phyloP scores from a whole-genome alignment of 345 rosid species.

The Raphanus raphanistrum region DNA sequence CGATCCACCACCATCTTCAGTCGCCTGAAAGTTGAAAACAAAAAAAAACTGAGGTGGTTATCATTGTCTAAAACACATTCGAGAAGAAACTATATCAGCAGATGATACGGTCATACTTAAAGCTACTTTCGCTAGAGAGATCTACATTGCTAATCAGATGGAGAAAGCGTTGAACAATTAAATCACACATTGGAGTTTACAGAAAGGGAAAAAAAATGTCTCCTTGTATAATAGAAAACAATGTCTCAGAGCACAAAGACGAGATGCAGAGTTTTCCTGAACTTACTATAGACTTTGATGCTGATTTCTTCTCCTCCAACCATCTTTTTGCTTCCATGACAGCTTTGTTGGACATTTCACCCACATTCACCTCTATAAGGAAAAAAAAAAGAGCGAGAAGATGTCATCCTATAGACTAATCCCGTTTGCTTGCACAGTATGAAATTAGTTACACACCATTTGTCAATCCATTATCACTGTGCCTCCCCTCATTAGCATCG shows the following conservation, averaged over 20 bases:
- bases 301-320: conserved; percentile 73
- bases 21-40: conserved; percentile 39
- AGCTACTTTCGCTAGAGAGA: not conserved
- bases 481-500: conserved; percentile 19
- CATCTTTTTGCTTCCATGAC: conserved; percentile 78
- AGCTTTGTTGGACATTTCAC: conserved; percentile 52
- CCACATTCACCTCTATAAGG: conserved; percentile 48
- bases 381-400: conserved; percentile 25
- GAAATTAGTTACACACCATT: conserved; percentile 44
- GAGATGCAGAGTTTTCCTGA: conserved; percentile 35
- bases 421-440: conserved; percentile 13
- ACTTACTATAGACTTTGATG: conserved; percentile 57
- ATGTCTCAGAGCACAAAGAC: conserved; percentile 3
- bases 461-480: conserved; percentile 26
- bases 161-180: conserved; percentile 4
- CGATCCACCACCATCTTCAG: conserved; percentile 62
- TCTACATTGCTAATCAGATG: conserved; percentile 4
- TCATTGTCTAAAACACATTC: conserved; percentile 10
- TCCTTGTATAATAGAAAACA: no score
- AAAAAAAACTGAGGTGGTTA: conserved; percentile 17
- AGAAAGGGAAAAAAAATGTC: conserved; percentile 13
- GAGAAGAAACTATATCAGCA: conserved; percentile 6
- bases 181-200: not conserved
- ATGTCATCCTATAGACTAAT: conserved; percentile 23
- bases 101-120: not conserved